Evolutionary conservation across 306 rosid species (phyloP), one percentile per base, ranked within the genome.

Genomic region (Sechiopsis laciniata): DNA sequence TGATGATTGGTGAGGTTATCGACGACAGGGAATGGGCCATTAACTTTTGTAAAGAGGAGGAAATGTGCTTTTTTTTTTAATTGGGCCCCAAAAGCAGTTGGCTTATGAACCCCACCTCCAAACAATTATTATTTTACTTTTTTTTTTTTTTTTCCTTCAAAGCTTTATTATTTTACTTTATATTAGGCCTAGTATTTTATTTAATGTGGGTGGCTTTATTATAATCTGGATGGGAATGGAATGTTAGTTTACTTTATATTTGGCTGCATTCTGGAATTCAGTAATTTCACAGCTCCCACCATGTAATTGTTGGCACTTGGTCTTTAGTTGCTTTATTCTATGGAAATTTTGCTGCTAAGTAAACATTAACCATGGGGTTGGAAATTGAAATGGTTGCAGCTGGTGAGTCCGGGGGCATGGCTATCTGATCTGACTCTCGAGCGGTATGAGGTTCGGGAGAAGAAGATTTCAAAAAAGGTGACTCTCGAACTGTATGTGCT

Each of bases 381-480:
- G 40, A 15, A 32, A 68, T 70, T 14, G 78, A 20, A 37, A 0
- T 55, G 76, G 60, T 32, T 48, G 37, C 88, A 88, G 92, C 72
- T 82, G 50, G 97, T 90, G 5, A 88, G 94, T 71, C 98, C 97
- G 20, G 98, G 98, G 3, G 78, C 96, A 19, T 90, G 94, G 93
- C 76, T 93, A 1, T 90, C 89, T 22, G 97, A 93, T 81, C 86
- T 93, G 74, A 87, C 91, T 59, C 78, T 90, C 15, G 97, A 93
- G 62, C 87, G 96, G 45, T 93, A 93, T 22, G 96, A 93, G 77
- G 98, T 93, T 69, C 83, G 97, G 80, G 98, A 93, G 92, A 93
- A 88, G 86, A 93, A 90, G 83, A 88, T 82, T 59, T 61, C 96
- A 22, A 93, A 88, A 77, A 93, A 90, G 94, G 96, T 88, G 83